Conservation (phyloP, 495 filamentous ascomycete species). For the Neurospora hispaniola region DNA sequence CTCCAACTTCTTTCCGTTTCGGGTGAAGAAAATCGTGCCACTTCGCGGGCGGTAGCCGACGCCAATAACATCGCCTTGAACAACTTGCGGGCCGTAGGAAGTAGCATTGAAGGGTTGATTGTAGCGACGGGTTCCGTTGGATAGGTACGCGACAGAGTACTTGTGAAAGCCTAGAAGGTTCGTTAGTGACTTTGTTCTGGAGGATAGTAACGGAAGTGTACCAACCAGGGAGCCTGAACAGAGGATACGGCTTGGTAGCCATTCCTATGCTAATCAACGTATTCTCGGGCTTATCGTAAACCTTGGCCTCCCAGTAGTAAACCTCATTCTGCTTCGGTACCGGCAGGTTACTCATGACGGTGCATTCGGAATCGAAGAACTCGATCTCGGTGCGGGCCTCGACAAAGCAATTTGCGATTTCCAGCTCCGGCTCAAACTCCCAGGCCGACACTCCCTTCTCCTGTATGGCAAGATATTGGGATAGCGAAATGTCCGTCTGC, state of each 20-base stretch:
- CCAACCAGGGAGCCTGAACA: constrained; percentile 84
- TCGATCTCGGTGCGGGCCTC: constrained; percentile 94
- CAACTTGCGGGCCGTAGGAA: constrained; percentile 68
- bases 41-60: constrained; percentile 92
- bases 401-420: constrained; percentile 98
- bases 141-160: constrained; percentile 81
- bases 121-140: constrained; percentile 71
- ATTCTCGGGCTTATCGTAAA: constrained; percentile 90
- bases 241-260: constrained; percentile 90
- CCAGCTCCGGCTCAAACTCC: constrained; percentile 96
- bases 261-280: constrained; percentile 82
- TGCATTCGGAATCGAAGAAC: constrained; percentile 96
- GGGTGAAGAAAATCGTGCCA: constrained; percentile 93
- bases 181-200: constrained; percentile 1
- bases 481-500: constrained; percentile 93
- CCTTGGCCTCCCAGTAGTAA: constrained; percentile 98
- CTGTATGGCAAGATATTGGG: constrained; percentile 95
- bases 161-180: constrained; percentile 67
- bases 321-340: constrained; percentile 98
- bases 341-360: constrained; percentile 91
- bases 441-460: constrained; percentile 98
- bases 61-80: constrained; percentile 92
- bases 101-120: constrained; percentile 82
- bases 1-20: constrained; percentile 94
- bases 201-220: not conserved